Base-by-base conservation (phyloP, 1,284 basidiomycete genomes). In the Termitomyces sp. region DNA sequence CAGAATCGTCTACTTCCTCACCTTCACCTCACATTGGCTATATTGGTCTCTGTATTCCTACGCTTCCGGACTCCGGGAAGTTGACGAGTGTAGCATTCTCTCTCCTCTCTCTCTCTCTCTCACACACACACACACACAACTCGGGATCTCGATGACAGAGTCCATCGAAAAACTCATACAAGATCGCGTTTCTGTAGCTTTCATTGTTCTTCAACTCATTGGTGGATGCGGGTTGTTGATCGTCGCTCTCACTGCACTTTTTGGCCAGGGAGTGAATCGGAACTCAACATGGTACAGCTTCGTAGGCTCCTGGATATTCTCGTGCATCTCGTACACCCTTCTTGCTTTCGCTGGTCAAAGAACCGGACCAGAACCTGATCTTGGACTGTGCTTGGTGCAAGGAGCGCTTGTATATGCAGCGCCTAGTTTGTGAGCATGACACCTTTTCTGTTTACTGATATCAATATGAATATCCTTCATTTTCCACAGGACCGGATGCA, bases 261-360 rank as follows among this genome's bases (percentile, higher is more conserved):
- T 64, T n/a, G 62, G 63, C 39, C 62, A 49, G 19, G 41, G 44
- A 4, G 62, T 69, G 40, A 66, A 65, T 34, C 63, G 68, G 33
- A 62, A 63, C 49, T 60, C 64, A 33, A 69, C 65, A 3, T 70
- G 68, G 68, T 69, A 68, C 47, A 68, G 63, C 50, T 70, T 70
- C 51, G 58, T 59, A 44, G 51, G 41, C 4, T 67, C 67, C 19
- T 70, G 68, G 68, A 59, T 66, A n/a, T 41, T 68, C 24, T 69
- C 67, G 8, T 61, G 59, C 31, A 30, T 67, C 8, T 67, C 64
- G 7, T 70, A 68, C 44, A 63, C 59, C 12, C 56, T 68, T 31
- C 60, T 70, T 12, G 60, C 64, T 45, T 52, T 68, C 52, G 60
- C 64, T 48, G 65, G 66, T 15, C 62, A 67, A 50, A 63, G 63